Evolutionary conservation across 345 rosid species (phyloP), one percentile per base, ranked within the genome.

Genomic region (Cardamine resedifolia): DNA sequence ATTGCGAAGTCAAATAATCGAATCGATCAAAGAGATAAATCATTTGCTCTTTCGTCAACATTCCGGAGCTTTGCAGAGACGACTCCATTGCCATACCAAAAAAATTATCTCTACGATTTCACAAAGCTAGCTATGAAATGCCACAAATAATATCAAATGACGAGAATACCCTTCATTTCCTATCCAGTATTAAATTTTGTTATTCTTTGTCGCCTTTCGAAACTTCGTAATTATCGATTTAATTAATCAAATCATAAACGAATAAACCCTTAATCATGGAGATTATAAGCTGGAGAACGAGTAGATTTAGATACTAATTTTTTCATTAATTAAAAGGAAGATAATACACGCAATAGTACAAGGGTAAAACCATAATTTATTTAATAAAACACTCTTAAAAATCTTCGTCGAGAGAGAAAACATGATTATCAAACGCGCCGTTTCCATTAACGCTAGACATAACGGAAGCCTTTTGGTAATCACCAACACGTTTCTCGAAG

Each of bases 401-500:
- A 45, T 92, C 98, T 21, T 88, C 92, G 43, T 92, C 91, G 77
- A 85, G 80, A 34, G 83, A 86, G 64, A 92, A 92, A 8, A 84
- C 95, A 26, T 88, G 96, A 56, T 47, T 73, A 51, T 78, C 77
- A 58, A 58, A 58, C 14, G 73, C 80, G 38, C 66, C 78, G 11
- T 75, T 85, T 0, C 90, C 95, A 31, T 72, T 78, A 52, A 90
- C 64, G 62, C 85, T 81, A 2, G 87, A 83, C 96, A 90, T 90
- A 18, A 88, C 90, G 0, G 95, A 78, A 21, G 96, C 98, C 68
- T 86, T 90, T 43, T 92, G 98, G 50, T 87, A 92, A 45, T 90
- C 98, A 0, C 95, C 96, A 2, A 90, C 96, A 26, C 98, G 64
- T 58, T 86, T 92, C 85, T 90, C 95, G 5, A 92, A 92, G 73